phyloP scores from a whole-genome alignment of 345 rosid genomes.

The Pelargonium nanum region DNA sequence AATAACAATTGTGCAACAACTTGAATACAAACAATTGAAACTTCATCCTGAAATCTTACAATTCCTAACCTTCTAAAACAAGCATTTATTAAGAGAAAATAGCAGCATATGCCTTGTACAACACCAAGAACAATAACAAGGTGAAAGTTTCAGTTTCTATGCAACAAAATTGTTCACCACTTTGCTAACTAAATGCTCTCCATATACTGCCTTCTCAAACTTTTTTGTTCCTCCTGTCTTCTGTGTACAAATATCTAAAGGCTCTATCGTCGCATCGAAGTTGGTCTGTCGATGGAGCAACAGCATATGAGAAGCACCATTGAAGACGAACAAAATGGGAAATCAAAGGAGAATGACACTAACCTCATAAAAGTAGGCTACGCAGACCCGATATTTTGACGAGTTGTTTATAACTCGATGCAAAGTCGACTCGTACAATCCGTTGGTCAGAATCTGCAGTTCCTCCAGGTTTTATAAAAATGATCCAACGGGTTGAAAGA shows the following conservation, averaged over 20 bases:
- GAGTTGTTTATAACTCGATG: slow-evolving; percentile 61
- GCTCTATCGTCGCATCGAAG: slow-evolving; percentile 61
- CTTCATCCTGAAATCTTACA: background rate
- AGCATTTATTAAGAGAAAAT: background rate
- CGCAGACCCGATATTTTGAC: slow-evolving; percentile 45
- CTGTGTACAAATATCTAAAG: slow-evolving; percentile 48
- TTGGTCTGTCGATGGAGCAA: slow-evolving; percentile 39
- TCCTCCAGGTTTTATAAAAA: slow-evolving; percentile 1
- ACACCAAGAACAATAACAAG: too few relatives aligned
- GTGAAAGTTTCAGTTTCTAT: slow-evolving; percentile 9
- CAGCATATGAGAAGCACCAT: slow-evolving; percentile 1
- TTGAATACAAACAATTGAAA: background rate
- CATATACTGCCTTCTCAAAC: slow-evolving; percentile 56
- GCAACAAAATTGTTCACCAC: slow-evolving; percentile 51
- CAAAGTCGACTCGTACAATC: slow-evolving; percentile 68
- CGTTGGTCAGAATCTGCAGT: slow-evolving; percentile 69
- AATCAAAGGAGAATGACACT: slow-evolving; percentile 2
- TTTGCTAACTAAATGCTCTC: slow-evolving; percentile 76
- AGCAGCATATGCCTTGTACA: too few relatives aligned
- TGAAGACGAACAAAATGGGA: background rate
- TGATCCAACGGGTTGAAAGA: background rate
- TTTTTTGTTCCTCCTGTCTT: slow-evolving; percentile 34
- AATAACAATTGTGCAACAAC: background rate
- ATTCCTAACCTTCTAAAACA: background rate
- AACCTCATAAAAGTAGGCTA: slow-evolving; percentile 86